Percentiles rank a stretch among this genome's conserved stretches.
phyloP scores from a whole-genome alignment of 306 rosid species.

The Lablab purpureus region DNA sequence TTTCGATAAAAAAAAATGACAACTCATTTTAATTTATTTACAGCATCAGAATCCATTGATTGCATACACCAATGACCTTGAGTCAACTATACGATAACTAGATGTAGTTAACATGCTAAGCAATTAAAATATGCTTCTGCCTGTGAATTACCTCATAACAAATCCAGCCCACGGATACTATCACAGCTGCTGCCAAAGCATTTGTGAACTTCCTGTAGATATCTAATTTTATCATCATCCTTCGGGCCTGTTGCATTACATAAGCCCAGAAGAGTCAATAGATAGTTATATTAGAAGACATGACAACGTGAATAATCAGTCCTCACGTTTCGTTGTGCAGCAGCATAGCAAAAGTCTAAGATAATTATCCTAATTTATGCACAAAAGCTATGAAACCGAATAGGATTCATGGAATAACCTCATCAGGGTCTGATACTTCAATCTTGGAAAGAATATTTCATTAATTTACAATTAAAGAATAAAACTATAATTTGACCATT shows the following conservation, averaged over 20 bases:
- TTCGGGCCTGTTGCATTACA: conserved; percentile 72
- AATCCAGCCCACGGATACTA: conserved; percentile 96
- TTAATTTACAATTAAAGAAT: conserved; percentile 1
- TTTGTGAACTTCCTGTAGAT: conserved; percentile 94
- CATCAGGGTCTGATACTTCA: background rate
- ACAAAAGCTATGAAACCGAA: conserved; percentile 23
- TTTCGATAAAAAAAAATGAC: background rate
- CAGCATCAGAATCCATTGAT: conserved; percentile 33
- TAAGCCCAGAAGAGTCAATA: conserved; percentile 38
- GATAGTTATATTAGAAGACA: conserved; percentile 9
- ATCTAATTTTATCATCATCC: conserved; percentile 91
- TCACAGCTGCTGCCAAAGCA: conserved; percentile 87
- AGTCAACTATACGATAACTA: conserved; percentile 21
- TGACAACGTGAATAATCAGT: conserved; percentile 16
- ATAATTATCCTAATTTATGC: conserved; percentile 10
- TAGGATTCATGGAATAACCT: background rate
- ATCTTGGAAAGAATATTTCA: background rate
- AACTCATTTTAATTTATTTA: conserved; percentile 26
- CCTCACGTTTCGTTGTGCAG: conserved; percentile 3
- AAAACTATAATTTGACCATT: conserved; percentile 1
- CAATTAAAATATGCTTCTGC: conserved; percentile 19
- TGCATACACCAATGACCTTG: conserved; percentile 22
- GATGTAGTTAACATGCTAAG: conserved; percentile 33
- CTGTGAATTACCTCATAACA: conserved; percentile 86
- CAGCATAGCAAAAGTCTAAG: conserved; percentile 22